Evolutionary conservation across 148 eudicot genomes (phyloP).

Genomic region (Amaranthus palmeri): DNA sequence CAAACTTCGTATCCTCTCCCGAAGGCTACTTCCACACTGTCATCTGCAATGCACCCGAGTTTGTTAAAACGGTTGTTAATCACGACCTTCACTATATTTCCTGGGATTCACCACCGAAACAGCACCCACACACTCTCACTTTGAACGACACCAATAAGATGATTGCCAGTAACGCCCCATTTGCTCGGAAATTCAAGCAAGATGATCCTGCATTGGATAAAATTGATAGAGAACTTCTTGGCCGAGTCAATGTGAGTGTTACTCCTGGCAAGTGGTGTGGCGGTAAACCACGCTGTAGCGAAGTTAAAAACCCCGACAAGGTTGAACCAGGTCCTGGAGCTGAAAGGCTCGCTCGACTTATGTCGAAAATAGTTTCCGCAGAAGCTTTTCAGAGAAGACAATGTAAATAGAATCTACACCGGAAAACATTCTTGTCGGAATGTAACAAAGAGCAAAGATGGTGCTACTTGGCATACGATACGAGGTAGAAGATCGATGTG

Average conservation of each 20-base stretch:
- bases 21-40: slow-evolving; percentile 95
- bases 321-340: slow-evolving; percentile 74
- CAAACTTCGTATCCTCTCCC: slow-evolving; percentile 89
- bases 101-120: slow-evolving; percentile 86
- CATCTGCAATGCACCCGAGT: slow-evolving; percentile 75
- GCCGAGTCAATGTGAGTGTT: slow-evolving; percentile 57
- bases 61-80: slow-evolving; percentile 53
- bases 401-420: slow-evolving; percentile 50
- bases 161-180: slow-evolving; percentile 70
- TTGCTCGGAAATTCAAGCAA: slow-evolving; percentile 72
- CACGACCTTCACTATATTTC: slow-evolving; percentile 91
- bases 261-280: slow-evolving; percentile 94
- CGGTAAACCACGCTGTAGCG: slow-evolving; percentile 54
- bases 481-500: too few species aligned
- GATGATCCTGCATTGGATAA: slow-evolving; percentile 61
- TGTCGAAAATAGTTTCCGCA: slow-evolving; percentile 38
- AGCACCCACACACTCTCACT: slow-evolving; percentile 71
- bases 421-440: not conserved
- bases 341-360: slow-evolving; percentile 52
- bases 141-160: slow-evolving; percentile 52
- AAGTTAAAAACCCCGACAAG: slow-evolving; percentile 50
- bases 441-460: not conserved
- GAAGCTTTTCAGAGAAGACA: slow-evolving; percentile 36
- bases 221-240: slow-evolving; percentile 64
- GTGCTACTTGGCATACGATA: too few species aligned